Conservation (phyloP, 176 grass and related monocot species). For the Oryza glumipatula region DNA sequence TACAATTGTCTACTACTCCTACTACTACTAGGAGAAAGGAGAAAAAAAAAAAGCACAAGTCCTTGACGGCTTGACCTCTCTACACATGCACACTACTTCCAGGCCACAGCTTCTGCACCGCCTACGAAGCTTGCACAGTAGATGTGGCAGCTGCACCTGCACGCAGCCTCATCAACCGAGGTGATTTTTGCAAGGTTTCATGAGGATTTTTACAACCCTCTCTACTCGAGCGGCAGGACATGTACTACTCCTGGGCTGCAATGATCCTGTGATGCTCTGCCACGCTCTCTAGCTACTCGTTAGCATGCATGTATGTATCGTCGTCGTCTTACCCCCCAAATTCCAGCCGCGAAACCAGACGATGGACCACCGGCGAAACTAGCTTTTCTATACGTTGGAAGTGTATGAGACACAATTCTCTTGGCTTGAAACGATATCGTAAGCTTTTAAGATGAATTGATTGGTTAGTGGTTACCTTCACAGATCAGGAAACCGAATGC, state of each 20-base stretch:
- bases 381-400: neutral
- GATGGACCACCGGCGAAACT: constrained; percentile 12
- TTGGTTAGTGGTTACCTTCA: no score
- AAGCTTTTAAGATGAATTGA: neutral
- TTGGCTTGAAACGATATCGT: neutral
- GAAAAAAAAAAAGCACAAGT: constrained; percentile 19
- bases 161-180: neutral
- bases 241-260: neutral
- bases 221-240: neutral
- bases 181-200: neutral
- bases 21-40: no score
- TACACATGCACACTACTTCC: neutral
- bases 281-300: no score
- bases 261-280: neutral
- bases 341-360: neutral
- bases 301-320: neutral
- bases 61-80: constrained; percentile 9
- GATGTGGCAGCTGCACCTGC: neutral
- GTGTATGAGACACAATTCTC: neutral
- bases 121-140: constrained; percentile 10
- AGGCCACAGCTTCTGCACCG: neutral
- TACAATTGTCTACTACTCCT: constrained; percentile 33
- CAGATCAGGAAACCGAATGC: neutral
- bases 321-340: neutral
- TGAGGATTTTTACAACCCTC: neutral